Percentiles rank a stretch among this genome's conserved stretches.
Conservation (phyloP, 257 asterid genomes). For the Nicotiana sylvestris region DNA sequence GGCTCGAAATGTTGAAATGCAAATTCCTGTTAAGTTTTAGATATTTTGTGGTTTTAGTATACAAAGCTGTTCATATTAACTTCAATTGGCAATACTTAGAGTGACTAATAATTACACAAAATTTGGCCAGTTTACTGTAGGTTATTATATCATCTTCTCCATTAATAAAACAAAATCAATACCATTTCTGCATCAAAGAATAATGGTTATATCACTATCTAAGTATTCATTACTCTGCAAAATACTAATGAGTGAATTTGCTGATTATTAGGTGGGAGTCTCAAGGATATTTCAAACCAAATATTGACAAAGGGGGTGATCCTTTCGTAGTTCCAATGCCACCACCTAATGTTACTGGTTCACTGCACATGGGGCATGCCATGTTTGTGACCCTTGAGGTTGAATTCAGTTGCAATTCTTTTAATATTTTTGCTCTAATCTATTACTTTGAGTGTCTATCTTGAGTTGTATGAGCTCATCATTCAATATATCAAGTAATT, state of each 20-base stretch:
- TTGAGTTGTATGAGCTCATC: not conserved
- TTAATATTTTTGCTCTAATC: not conserved
- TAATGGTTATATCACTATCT: constrained; percentile 5
- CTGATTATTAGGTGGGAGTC: constrained; percentile 92
- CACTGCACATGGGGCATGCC: constrained; percentile 99
- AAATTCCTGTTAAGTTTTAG: too few species aligned
- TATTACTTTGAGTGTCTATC: not conserved
- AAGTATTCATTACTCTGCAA: not conserved
- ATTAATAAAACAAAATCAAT: not conserved
- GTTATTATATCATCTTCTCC: not conserved
- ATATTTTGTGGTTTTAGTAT: not conserved
- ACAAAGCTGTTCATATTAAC: not conserved
- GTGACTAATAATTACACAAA: not conserved
- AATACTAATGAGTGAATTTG: not conserved
- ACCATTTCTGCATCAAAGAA: not conserved
- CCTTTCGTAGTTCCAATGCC: constrained; percentile 95
- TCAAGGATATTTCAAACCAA: constrained; percentile 95
- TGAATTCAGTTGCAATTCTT: constrained; percentile 3
- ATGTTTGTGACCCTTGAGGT: constrained; percentile 99
- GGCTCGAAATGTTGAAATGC: too few species aligned
- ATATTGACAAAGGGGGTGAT: constrained; percentile 53
- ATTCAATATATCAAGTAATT: not conserved
- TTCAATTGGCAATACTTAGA: not conserved
- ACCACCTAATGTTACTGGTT: constrained; percentile 97
- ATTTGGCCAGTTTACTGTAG: not conserved